These are phyloP conservation scores for Debaryomycetaceae sp. DNA, from an alignment of 1,139 yeast genomes.

Conservation along the genomic window DNA sequence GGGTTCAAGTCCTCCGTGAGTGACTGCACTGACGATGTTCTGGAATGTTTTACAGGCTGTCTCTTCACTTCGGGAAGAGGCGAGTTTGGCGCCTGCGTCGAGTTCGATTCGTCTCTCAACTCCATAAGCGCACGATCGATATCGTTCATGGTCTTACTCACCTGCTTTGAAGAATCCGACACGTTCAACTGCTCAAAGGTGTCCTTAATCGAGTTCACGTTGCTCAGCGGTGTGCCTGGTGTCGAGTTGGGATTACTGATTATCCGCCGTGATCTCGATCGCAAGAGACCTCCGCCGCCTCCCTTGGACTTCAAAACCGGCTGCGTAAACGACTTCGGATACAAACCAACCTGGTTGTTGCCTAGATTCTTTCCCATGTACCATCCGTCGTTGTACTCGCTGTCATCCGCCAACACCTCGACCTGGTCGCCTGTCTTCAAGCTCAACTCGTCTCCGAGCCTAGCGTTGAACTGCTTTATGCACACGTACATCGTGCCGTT, in stretches of 20 bases:
- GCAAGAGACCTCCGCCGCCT: conserved; percentile 27
- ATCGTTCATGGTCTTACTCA: conserved; percentile 66
- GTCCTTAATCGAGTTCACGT: conserved; percentile 14
- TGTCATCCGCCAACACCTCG: conserved; percentile 87
- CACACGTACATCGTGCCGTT: conserved; percentile 42
- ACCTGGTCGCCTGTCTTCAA: conserved; percentile 80
- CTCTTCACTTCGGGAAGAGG: neutral
- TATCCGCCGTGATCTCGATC: conserved; percentile 59
- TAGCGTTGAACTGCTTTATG: conserved; percentile 79
- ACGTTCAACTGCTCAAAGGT: conserved; percentile 13
- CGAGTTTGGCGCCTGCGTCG: conserved; percentile 2
- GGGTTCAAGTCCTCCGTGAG: conserved; percentile 45
- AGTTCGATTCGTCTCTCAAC: conserved; percentile 38
- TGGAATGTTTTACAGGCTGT: conserved; percentile 9
- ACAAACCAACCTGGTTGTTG: conserved; percentile 75
- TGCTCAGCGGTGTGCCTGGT: conserved; percentile 7
- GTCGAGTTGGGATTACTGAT: conserved; percentile 15
- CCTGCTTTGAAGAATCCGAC: conserved; percentile 13
- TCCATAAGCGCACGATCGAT: conserved; percentile 84
- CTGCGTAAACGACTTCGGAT: conserved; percentile 83
- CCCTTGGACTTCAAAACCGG: conserved; percentile 22
- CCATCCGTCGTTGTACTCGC: conserved; percentile 98
- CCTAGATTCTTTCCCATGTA: conserved; percentile 76
- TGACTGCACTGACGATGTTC: conserved; percentile 14
- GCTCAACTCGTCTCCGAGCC: conserved; percentile 86